Conservation (phyloP, 169 alveolate species). For the Plasmodium sp. region DNA sequence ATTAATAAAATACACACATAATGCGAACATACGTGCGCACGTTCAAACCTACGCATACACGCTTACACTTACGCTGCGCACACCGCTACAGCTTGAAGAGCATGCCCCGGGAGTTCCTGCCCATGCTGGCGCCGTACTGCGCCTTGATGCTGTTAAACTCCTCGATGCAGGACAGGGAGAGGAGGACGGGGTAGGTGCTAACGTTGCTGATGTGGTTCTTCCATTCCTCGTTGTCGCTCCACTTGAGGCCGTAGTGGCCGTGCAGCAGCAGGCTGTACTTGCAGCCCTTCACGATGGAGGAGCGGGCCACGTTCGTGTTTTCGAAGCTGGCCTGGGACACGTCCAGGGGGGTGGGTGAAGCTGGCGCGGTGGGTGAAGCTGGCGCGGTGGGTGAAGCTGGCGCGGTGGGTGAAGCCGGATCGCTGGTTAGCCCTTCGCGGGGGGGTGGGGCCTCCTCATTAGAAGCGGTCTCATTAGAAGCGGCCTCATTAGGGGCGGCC, state of each 20-base stretch:
- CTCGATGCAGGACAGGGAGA: constrained; percentile 64
- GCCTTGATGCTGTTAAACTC: constrained; percentile 53
- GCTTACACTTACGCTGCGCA: neutral
- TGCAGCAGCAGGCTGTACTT: constrained; percentile 42
- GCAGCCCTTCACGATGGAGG: constrained; percentile 67
- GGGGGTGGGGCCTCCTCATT: neutral
- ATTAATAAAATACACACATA: neutral
- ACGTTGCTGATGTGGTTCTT: constrained; percentile 53
- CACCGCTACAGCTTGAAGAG: constrained; percentile 26
- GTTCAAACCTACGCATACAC: neutral
- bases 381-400: neutral
- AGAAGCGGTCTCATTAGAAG: neutral
- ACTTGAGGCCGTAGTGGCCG: constrained; percentile 66
- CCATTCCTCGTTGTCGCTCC: constrained; percentile 56
- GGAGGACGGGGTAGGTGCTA: constrained; percentile 55
- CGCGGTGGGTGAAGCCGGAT: neutral
- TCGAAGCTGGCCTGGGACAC: constrained; percentile 8
- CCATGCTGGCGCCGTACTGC: constrained; percentile 18
- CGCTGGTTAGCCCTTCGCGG: constrained; percentile 1
- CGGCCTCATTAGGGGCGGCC: neutral
- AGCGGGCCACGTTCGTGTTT: constrained; percentile 35
- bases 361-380: neutral
- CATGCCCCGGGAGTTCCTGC: constrained; percentile 52
- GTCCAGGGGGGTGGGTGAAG: neutral
- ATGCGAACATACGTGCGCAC: neutral